phyloP scores from a whole-genome alignment of 306 rosid species.

The Gastrolobium bilobum region DNA sequence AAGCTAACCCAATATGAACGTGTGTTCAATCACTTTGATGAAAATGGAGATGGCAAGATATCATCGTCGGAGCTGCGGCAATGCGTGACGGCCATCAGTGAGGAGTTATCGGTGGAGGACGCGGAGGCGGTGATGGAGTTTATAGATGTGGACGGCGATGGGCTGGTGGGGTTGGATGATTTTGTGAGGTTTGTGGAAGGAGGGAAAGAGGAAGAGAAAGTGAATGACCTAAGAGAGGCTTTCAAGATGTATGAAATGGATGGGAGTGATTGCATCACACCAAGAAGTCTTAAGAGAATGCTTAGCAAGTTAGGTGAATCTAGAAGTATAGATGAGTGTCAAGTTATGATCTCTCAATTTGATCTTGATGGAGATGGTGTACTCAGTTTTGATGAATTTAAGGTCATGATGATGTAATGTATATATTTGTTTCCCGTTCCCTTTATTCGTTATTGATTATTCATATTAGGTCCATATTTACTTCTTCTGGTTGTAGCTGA shows the following conservation, averaged over 20 bases:
- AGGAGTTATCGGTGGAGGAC: conserved; percentile 56
- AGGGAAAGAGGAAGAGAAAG: conserved; percentile 77
- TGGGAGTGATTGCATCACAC: conserved; percentile 74
- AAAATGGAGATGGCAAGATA: conserved; percentile 70
- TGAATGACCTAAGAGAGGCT: conserved; percentile 68
- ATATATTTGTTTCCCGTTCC: background rate
- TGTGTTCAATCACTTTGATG: conserved; percentile 76
- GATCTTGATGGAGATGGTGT: conserved; percentile 92
- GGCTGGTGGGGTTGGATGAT: conserved; percentile 70
- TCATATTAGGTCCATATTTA: background rate
- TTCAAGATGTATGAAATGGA: conserved; percentile 89
- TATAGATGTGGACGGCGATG: conserved; percentile 71
- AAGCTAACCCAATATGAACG: conserved; percentile 58
- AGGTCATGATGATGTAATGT: conserved; percentile 72
- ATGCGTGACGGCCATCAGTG: conserved; percentile 64
- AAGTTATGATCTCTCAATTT: conserved; percentile 67
- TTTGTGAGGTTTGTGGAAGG: conserved; percentile 79
- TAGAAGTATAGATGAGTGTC: conserved; percentile 66
- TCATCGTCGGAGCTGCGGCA: conserved; percentile 74
- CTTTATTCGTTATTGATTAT: background rate
- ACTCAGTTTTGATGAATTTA: conserved; percentile 82
- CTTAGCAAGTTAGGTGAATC: conserved; percentile 77
- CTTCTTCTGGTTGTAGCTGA: too few relatives aligned
- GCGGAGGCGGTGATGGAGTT: conserved; percentile 58
- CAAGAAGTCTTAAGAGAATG: conserved; percentile 78